Evolutionary conservation across 352 stramenopile species (phyloP), one percentile per base, ranked within the genome.

Genomic region (Phytopythium ostracodes): DNA sequence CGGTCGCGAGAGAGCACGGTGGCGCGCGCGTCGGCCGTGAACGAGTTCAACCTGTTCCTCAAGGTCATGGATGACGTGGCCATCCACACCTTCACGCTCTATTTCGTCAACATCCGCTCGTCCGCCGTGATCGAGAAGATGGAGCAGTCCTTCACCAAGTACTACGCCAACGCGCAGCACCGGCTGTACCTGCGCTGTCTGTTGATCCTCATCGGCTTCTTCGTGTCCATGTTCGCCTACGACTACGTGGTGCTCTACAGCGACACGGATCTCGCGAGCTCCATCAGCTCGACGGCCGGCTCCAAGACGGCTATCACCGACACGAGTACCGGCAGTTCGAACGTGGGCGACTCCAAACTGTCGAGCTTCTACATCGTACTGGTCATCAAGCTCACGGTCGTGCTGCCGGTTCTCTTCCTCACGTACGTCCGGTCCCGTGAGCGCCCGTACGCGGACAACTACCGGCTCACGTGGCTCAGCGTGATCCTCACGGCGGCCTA

Each of bases 21-120:
- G 18, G 75, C 73, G 9, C 73, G 77, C 17, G 68, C 72, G 8
- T 84, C 81, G 24, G 79, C 79, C 4, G 71, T 91, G 51, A 89
- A 64, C 54, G 82, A 91, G 64, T 90, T 91, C 60, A 85, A 77
- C 60, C 65, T 91, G 36, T 92, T 90, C 64, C 69, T 92, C 38
- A 87, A 87, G 61, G 81, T 90, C 70, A 89, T 91, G 70, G 84
- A 93, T 60, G 79, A 93, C 46, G 83, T 92, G 15, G 84, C 79
- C 36, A 90, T 91, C 49, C 84, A 93, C 66, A 81, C 81, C 42
- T 67, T 91, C 40, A 92, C 79, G 46, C 72, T 92, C 52, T 91
- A 92, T 62, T 93, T 93, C 58, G 87, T 91, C 70, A 89, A 86
- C 65, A 83, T 92, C 65, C 84, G 75, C 42, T 87, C 80, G 15